Evolutionary conservation across 2,329 filamentous ascomycete genomes (phyloP).

Genomic region (Fusarium sp.): DNA sequence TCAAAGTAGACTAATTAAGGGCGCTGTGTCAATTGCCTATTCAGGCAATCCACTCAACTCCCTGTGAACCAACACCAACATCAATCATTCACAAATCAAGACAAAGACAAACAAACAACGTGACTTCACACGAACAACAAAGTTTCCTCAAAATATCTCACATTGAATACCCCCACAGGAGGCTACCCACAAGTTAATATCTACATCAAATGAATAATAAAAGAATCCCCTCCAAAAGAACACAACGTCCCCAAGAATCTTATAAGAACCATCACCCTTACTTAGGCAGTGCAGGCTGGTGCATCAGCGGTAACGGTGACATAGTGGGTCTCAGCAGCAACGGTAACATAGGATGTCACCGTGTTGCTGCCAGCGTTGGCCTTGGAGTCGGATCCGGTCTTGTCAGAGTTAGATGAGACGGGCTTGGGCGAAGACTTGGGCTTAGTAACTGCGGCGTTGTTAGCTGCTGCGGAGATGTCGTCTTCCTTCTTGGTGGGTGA

Average conservation of each 20-base stretch:
- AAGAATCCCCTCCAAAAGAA: background rate
- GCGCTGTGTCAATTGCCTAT: background rate
- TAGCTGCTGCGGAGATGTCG: too few relatives aligned
- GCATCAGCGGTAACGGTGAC: too few relatives aligned
- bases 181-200: slow-evolving; percentile 49
- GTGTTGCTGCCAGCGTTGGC: background rate
- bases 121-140: background rate
- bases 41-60: background rate
- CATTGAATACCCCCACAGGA: slow-evolving; percentile 48
- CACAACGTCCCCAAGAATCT: slow-evolving; percentile 2
- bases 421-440: background rate
- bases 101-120: background rate
- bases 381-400: background rate
- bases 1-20: too few relatives aligned
- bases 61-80: background rate
- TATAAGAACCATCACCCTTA: too few relatives aligned
- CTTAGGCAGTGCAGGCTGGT: too few relatives aligned
- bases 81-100: too few relatives aligned
- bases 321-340: too few relatives aligned
- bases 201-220: slow-evolving; percentile 40
- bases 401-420: background rate
- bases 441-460: background rate
- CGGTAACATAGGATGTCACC: slow-evolving; percentile 38
- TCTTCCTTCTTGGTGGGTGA: background rate
- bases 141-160: slow-evolving; percentile 47